phyloP scores from a whole-genome alignment of 192 early-diverging fungal genomes.

The Linnemannia exigua region DNA sequence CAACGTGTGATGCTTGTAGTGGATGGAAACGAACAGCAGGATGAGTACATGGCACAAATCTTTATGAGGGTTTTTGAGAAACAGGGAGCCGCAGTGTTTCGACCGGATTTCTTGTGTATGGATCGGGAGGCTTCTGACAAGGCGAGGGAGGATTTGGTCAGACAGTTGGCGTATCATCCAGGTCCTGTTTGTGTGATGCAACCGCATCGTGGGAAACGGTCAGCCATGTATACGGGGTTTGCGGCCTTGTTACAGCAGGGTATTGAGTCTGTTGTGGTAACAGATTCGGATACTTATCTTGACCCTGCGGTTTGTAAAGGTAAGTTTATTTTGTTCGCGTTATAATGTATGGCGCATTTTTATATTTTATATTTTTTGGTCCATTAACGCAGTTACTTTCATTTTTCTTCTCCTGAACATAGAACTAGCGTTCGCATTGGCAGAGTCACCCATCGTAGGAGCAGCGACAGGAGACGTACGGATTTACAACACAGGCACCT shows the following conservation, averaged over 20 bases:
- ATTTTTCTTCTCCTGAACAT: not conserved
- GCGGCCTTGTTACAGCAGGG: slow-evolving; percentile 55
- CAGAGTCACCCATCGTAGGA: slow-evolving; percentile 63
- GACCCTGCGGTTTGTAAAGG: slow-evolving; percentile 59
- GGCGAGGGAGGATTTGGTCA: slow-evolving; percentile 32
- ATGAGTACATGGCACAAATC: slow-evolving; percentile 53
- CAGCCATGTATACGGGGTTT: slow-evolving; percentile 71
- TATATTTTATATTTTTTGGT: not conserved
- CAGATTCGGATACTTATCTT: slow-evolving; percentile 74
- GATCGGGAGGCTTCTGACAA: slow-evolving; percentile 19
- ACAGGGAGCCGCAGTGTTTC: slow-evolving; percentile 34
- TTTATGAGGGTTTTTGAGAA: slow-evolving; percentile 38
- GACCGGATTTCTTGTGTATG: slow-evolving; percentile 41
- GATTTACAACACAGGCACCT: slow-evolving; percentile 67
- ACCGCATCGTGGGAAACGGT: slow-evolving; percentile 67
- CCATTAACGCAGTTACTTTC: not conserved
- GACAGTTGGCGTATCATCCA: slow-evolving; percentile 47
- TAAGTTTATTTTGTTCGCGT: not conserved
- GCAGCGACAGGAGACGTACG: slow-evolving; percentile 64
- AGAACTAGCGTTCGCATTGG: slow-evolving; percentile 66
- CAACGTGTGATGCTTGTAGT: slow-evolving; percentile 33
- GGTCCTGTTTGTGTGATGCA: slow-evolving; percentile 62
- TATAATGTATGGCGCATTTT: not conserved
- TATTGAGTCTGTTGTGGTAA: slow-evolving; percentile 68
- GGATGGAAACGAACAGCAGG: slow-evolving; percentile 47